A percentile compares a stretch with the other conserved stretches of the same genome.
phyloP scores from a whole-genome alignment of 2,329 filamentous ascomycete species.

The Aspergillus texensis region DNA sequence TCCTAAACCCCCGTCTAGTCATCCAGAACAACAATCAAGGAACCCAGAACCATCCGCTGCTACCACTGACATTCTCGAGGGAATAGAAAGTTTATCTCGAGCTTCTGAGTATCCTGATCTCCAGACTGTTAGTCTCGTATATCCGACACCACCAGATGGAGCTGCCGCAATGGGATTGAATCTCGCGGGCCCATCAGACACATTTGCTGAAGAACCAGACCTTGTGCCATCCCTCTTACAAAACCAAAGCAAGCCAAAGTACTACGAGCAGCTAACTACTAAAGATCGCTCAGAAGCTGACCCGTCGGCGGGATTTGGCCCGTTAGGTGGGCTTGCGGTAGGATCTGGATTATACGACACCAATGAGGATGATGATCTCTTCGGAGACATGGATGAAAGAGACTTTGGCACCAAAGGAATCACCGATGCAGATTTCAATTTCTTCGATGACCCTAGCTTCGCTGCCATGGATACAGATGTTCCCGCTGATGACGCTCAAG shows the following conservation, averaged over 20 bases:
- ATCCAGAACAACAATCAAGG: slow-evolving; percentile 29
- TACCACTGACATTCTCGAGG: slow-evolving; percentile 30
- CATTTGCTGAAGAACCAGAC: slow-evolving; percentile 34
- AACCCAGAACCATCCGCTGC: slow-evolving; percentile 28
- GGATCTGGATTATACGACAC: slow-evolving; percentile 46
- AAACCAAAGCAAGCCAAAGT: slow-evolving; percentile 18
- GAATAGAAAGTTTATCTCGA: slow-evolving; percentile 42
- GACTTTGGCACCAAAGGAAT: slow-evolving; percentile 58
- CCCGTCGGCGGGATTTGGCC: slow-evolving; percentile 27
- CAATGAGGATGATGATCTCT: slow-evolving; percentile 57
- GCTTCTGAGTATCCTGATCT: slow-evolving; percentile 44
- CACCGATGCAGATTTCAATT: slow-evolving; percentile 66
- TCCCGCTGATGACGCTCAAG: slow-evolving; percentile 16
- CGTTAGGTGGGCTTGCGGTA: slow-evolving; percentile 32
- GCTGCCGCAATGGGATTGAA: slow-evolving; percentile 36
- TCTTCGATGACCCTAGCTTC: slow-evolving; percentile 60
- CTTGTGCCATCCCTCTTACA: slow-evolving; percentile 22
- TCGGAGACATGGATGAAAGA: slow-evolving; percentile 59
- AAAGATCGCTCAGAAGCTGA: slow-evolving; percentile 21
- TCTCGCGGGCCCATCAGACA: slow-evolving; percentile 32
- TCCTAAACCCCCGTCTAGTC: slow-evolving; percentile 13
- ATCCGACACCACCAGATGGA: slow-evolving; percentile 59
- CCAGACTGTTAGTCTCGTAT: slow-evolving; percentile 48
- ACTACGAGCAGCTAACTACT: slow-evolving; percentile 12
- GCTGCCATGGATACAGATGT: slow-evolving; percentile 25